Evolutionary conservation across 1,139 yeast species (phyloP).

Genomic region (Meyerozyma athensensis): DNA sequence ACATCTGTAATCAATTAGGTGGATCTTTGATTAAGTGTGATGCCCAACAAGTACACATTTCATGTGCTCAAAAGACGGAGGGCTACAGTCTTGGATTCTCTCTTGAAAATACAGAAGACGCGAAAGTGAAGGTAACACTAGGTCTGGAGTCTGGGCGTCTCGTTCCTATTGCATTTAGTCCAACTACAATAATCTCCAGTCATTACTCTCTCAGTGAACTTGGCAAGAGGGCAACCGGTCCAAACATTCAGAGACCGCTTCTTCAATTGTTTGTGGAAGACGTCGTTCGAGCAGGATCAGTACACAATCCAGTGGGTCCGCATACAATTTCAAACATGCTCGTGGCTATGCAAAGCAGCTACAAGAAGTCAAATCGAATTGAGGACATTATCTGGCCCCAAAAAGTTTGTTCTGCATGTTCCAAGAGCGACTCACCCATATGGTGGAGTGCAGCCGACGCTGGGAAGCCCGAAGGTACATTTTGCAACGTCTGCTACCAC

Average conservation of each 20-base stretch:
- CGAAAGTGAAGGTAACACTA: slow-evolving; percentile 20
- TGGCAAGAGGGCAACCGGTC: slow-evolving; percentile 30
- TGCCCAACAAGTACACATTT: slow-evolving; percentile 44
- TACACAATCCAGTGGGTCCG: slow-evolving; percentile 17
- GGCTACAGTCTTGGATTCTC: slow-evolving; percentile 45
- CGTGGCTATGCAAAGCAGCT: slow-evolving; percentile 13
- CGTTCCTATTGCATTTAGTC: too few relatives aligned
- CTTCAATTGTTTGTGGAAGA: slow-evolving; percentile 43
- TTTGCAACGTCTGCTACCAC: not conserved
- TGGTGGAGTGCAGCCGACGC: slow-evolving; percentile 28
- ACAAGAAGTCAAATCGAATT: slow-evolving; percentile 9
- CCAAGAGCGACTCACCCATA: slow-evolving; percentile 29
- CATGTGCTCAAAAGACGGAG: slow-evolving; percentile 58
- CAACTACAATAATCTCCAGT: slow-evolving; percentile 10
- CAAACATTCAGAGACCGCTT: slow-evolving; percentile 28
- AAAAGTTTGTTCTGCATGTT: slow-evolving; percentile 21
- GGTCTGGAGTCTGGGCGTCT: slow-evolving; percentile 24
- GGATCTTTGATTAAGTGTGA: slow-evolving; percentile 32
- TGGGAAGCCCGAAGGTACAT: not conserved
- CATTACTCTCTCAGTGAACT: slow-evolving; percentile 24
- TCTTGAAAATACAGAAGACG: slow-evolving; percentile 22
- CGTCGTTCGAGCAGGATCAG: slow-evolving; percentile 26
- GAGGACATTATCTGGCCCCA: slow-evolving; percentile 15
- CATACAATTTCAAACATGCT: slow-evolving; percentile 8
- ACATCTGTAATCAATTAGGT: slow-evolving; percentile 26